These are phyloP conservation scores for Sclerotinia glacialis DNA, from an alignment of 2,329 filamentous ascomycete genomes.

Conservation along the genomic window DNA sequence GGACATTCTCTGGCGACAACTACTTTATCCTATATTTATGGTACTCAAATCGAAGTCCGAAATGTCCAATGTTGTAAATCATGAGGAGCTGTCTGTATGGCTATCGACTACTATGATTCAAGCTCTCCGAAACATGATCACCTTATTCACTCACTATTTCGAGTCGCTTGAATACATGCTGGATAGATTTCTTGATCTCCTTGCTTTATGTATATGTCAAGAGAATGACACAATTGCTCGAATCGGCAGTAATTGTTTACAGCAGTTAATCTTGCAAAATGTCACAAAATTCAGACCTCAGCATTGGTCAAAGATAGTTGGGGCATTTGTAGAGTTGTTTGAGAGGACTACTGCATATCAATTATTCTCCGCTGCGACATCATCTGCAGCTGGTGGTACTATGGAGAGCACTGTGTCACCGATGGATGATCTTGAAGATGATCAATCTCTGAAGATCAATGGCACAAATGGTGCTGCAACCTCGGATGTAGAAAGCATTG, in stretches of 20 bases:
- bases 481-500: conserved; percentile 35
- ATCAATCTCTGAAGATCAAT: conserved; percentile 61
- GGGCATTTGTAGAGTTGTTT: conserved; percentile 93
- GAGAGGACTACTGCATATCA: conserved; percentile 92
- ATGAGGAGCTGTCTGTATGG: conserved; percentile 98
- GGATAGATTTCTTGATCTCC: conserved; percentile 89
- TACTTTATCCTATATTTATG: conserved; percentile 98
- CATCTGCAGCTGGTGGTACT: conserved; percentile 53
- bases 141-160: conserved; percentile 98
- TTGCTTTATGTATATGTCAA: conserved; percentile 96
- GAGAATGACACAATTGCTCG: conserved; percentile 98
- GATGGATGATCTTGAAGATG: conserved; percentile 38
- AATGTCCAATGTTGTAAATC: conserved; percentile 91
- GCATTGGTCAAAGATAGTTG: conserved; percentile 94
- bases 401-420: conserved; percentile 47
- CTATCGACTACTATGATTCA: conserved; percentile 99
- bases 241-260: conserved; percentile 96
- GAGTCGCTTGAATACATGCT: conserved; percentile 96
- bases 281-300: conserved; percentile 83
- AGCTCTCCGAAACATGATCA: conserved; percentile 96
- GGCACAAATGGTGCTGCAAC: conserved; percentile 46
- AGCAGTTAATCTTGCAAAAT: conserved; percentile 94
- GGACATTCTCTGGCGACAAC: conserved; percentile 96
- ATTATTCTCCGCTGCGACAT: conserved; percentile 78
- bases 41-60: conserved; percentile 94